Evolutionary conservation across 208 protist species (phyloP).

Genomic region (Leishmania braziliensis): DNA sequence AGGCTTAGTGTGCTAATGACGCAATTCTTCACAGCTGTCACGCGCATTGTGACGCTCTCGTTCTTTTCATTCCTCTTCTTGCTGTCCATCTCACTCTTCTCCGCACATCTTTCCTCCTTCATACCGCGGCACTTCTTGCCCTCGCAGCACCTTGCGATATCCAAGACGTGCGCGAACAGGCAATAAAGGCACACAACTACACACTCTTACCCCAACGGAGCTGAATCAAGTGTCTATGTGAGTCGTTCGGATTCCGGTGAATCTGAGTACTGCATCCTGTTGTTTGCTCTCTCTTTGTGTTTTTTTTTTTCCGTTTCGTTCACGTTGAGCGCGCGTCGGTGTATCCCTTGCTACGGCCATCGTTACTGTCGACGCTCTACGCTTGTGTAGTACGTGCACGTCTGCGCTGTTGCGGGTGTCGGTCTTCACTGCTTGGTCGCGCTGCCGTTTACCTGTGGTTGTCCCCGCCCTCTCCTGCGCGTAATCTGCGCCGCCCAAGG

Average conservation of each 20-base stretch:
- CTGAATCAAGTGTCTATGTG: not conserved
- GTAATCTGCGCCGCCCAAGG: not conserved
- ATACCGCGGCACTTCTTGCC: not conserved
- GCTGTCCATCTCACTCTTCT: too few relatives aligned
- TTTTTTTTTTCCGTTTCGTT: not conserved
- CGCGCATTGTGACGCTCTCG: not conserved
- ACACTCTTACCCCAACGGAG: not conserved
- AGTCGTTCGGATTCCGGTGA: not conserved
- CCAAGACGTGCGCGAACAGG: not conserved
- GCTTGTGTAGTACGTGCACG: not conserved
- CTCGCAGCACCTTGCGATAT: not conserved
- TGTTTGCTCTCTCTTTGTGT: not conserved
- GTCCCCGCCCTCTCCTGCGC: not conserved
- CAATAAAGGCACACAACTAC: not conserved
- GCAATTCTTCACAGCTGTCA: not conserved
- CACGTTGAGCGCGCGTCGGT: not conserved
- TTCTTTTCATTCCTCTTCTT: not conserved
- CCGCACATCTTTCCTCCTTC: not conserved
- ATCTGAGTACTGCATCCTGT: not conserved
- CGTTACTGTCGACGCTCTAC: not conserved
- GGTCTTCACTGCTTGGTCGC: not conserved
- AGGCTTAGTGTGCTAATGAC: not conserved
- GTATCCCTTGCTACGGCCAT: not conserved
- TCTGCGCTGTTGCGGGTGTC: not conserved
- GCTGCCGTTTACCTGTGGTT: not conserved